Evolutionary conservation across 345 rosid genomes (phyloP).

Genomic region (Acer saccharum): DNA sequence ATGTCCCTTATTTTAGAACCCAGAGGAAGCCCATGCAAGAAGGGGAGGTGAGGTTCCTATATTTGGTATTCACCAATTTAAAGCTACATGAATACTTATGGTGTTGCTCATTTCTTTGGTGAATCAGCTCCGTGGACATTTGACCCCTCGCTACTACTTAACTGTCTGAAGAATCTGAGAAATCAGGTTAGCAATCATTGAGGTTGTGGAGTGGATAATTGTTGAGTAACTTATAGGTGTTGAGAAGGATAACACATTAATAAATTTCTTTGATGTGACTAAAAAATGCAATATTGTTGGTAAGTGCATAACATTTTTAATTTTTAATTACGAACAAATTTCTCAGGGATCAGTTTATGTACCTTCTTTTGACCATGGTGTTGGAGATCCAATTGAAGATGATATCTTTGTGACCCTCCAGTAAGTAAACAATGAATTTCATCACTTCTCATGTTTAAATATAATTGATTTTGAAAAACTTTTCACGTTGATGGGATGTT

Average conservation of each 20-base stretch:
- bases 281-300: background rate
- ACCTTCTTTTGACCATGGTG: slow-evolving; percentile 91
- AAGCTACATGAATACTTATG: slow-evolving; percentile 7
- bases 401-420: slow-evolving; percentile 79
- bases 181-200: slow-evolving; percentile 56
- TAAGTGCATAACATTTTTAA: slow-evolving; percentile 22
- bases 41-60: slow-evolving; percentile 77
- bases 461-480: background rate
- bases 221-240: background rate
- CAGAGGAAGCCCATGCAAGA: slow-evolving; percentile 95
- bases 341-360: slow-evolving; percentile 80
- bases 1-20: slow-evolving; percentile 49
- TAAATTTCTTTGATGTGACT: background rate
- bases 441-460: background rate
- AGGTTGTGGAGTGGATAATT: slow-evolving; percentile 4
- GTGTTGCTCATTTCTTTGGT: slow-evolving; percentile 25
- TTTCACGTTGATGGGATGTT: background rate
- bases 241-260: background rate
- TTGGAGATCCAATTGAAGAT: slow-evolving; percentile 93
- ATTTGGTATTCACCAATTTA: slow-evolving; percentile 18
- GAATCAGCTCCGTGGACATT: slow-evolving; percentile 95
- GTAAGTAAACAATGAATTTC: slow-evolving; percentile 52
- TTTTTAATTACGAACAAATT: slow-evolving; percentile 10
- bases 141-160: slow-evolving; percentile 58
- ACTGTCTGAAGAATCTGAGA: slow-evolving; percentile 72